Percentiles rank a stretch among this genome's conserved stretches.
phyloP scores from a whole-genome alignment of 495 filamentous ascomycete genomes.

The Hyaloscypha hepaticicola region DNA sequence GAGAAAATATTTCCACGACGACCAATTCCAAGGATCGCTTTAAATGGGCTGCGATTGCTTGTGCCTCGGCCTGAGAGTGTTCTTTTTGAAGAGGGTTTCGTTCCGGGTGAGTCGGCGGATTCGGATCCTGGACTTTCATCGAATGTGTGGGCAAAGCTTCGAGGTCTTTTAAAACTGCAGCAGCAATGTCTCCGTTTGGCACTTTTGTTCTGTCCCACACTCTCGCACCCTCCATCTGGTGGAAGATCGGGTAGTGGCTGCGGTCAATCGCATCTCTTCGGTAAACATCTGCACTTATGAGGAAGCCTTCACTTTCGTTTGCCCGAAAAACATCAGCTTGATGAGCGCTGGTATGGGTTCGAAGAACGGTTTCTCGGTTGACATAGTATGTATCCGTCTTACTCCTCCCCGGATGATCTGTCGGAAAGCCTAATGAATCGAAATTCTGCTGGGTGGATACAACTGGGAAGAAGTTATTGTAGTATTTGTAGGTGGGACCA shows the following conservation, averaged over 20 bases:
- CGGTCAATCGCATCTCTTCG: conserved; percentile 92
- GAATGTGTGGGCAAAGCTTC: conserved; percentile 65
- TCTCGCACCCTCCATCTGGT: conserved; percentile 96
- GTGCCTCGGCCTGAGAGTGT: conserved; percentile 73
- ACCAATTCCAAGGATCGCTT: conserved; percentile 87
- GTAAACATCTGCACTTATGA: conserved; percentile 95
- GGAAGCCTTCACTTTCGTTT: conserved; percentile 73
- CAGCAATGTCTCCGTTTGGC: conserved; percentile 57
- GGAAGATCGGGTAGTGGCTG: conserved; percentile 94
- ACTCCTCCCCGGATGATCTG: conserved; percentile 85
- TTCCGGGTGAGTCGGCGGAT: conserved; percentile 74
- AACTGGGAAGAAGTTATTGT: conserved; percentile 77
- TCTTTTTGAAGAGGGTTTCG: conserved; percentile 78
- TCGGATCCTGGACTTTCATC: conserved; percentile 79
- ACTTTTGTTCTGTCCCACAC: conserved; percentile 76
- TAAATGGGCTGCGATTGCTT: conserved; percentile 80
- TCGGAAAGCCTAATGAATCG: conserved; percentile 89
- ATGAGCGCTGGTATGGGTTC: conserved; percentile 93
- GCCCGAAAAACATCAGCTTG: conserved; percentile 82
- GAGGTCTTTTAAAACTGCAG: conserved; percentile 64
- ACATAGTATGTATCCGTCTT: conserved; percentile 95
- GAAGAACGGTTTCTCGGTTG: conserved; percentile 77
- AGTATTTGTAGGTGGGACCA: conserved; percentile 63
- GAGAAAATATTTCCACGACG: conserved; percentile 83
- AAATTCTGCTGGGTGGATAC: conserved; percentile 91